Evolutionary conservation across 1,284 basidiomycete genomes (phyloP), one percentile per base, ranked within the genome.

Genomic region (Leucoagaricus sp.): DNA sequence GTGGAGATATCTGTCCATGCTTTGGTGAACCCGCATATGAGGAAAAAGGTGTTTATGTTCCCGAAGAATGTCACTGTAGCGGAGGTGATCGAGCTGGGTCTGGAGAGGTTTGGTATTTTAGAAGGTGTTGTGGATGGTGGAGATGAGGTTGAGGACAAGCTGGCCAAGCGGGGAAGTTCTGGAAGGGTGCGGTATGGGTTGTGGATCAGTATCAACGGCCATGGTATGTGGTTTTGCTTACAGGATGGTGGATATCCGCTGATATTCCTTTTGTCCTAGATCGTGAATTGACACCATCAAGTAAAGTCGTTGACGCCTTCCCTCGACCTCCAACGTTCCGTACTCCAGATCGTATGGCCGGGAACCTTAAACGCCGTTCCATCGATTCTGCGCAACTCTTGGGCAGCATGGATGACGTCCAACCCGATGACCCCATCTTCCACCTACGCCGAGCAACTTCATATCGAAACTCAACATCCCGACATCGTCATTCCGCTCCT

Each of bases 121-220:
- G 96, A 98, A 41, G 96, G 95, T 17, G 94, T 99, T 1, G 96
- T 98, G 0, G 95, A 98, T 69, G 96, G 96, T 1, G 96, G 96
- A 1, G 96, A 99, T 70, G 96, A 98, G 65, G 85, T 98, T 1
- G 96, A 98, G 71, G 94, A 96, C 67, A 94, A 96, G 69, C 74
- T 87, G 41, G 82, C 85, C 12, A 93, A 94, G 71, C 79, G 94
- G 55, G 81, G 89, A 59, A 96, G 93, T 70, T 79, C 83, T 2
- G n/a, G 13, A 29, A 48, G 46, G 29, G 46, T 48, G 13, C 31
- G 46, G 29, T 48, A 48, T 21, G 46, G 46, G 17, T 33, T 48
- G 26, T 48, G 46, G 28, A 31, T 33, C 10, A n/a, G 46, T 31
- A 10, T 19, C 6, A 13, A 33, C 17, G 46, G 46, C 7, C 79